Conservation (phyloP, 2,329 filamentous ascomycete species). For the Triangularia verruculosa region DNA sequence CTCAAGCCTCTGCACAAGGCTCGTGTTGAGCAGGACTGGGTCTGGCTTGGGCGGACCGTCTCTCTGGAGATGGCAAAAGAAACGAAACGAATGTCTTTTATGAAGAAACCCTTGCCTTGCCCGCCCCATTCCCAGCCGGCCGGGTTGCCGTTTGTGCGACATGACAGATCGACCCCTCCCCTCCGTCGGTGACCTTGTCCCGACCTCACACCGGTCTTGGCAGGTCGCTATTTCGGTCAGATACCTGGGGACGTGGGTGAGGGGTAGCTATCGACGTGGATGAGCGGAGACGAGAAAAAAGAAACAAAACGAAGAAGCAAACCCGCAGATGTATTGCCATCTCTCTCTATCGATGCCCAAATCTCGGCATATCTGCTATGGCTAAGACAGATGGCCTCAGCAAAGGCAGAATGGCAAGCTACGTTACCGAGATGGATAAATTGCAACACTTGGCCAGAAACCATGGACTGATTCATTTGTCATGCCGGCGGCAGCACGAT, state of each 20-base stretch:
- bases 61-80: neutral
- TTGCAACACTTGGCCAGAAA: neutral
- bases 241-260: neutral
- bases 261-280: no score
- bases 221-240: neutral
- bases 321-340: neutral
- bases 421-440: neutral
- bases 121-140: conserved; percentile 17
- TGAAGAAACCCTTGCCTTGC: neutral
- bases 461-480: neutral
- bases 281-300: neutral
- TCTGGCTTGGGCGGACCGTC: neutral
- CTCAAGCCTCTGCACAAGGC: neutral
- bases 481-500: neutral
- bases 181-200: conserved; percentile 16
- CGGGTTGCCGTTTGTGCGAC: conserved; percentile 23
- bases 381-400: neutral
- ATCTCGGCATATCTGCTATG: neutral
- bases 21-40: neutral
- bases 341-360: neutral
- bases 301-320: neutral
- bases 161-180: conserved; percentile 15
- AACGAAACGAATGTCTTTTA: conserved; percentile 5
- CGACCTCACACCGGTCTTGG: conserved; percentile 17
- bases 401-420: neutral